Evolutionary conservation across 164 flowering plant genomes (phyloP).

Genomic region (Brasenia schreberi): DNA sequence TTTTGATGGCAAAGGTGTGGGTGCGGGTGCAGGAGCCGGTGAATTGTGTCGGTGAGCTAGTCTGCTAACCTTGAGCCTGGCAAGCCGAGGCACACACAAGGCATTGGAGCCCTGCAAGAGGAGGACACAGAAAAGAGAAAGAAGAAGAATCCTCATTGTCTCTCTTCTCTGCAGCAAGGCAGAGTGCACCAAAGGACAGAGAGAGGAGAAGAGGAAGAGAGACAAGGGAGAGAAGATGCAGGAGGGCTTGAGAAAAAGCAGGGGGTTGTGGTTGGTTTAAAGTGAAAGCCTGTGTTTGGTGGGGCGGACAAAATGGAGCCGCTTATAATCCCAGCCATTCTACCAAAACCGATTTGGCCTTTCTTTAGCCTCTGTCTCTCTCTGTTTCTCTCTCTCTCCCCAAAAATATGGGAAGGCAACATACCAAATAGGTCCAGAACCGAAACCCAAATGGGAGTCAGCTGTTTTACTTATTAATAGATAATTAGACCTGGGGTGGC

Average conservation of each 20-base stretch:
- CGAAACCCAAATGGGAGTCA: no score
- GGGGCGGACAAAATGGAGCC: constrained; percentile 9
- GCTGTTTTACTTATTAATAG: no score
- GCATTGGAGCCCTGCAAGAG: constrained; percentile 7
- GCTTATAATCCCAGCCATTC: not conserved
- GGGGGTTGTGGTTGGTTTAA: not conserved
- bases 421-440: no score
- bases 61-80: not conserved
- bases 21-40: no score
- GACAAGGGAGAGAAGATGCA: not conserved
- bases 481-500: no score
- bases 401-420: no score
- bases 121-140: constrained; percentile 5
- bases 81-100: constrained; percentile 8
- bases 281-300: constrained; percentile 4
- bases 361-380: no score
- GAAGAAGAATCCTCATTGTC: constrained; percentile 8
- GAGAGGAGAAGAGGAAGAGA: not conserved
- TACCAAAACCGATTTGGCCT: not conserved
- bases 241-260: not conserved
- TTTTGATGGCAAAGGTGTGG: not conserved
- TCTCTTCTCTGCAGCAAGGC: not conserved
- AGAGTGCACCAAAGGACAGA: not conserved
- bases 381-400: no score
- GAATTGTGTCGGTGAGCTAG: not conserved